These are phyloP conservation scores for Hypoxylon fragiforme DNA, from an alignment of 495 filamentous ascomycete genomes.

Conservation along the genomic window DNA sequence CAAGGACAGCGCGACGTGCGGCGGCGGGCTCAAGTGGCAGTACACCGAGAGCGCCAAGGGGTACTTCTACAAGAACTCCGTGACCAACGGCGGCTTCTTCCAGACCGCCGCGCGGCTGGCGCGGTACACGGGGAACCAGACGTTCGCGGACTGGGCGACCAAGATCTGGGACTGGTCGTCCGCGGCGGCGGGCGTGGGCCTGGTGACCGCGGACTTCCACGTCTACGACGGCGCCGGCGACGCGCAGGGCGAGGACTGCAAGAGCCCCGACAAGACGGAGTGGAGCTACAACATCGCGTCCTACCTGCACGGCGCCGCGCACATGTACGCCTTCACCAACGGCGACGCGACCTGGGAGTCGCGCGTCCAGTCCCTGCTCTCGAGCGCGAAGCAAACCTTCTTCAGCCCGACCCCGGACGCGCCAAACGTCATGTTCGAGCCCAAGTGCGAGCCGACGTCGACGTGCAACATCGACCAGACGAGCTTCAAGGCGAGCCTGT, in stretches of 20 bases:
- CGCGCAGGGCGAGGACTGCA: conserved; percentile 61
- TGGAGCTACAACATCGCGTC: conserved; percentile 79
- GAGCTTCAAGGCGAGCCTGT: conserved; percentile 77
- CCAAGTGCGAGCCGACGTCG: conserved; percentile 65
- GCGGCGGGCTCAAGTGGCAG: conserved; percentile 84
- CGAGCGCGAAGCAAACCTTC: conserved; percentile 59
- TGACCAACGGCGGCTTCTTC: conserved; percentile 78
- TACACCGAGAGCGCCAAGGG: conserved; percentile 76
- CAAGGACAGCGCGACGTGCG: conserved; percentile 65
- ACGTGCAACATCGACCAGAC: conserved; percentile 73
- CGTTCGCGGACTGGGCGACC: conserved; percentile 73
- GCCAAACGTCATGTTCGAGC: conserved; percentile 65
- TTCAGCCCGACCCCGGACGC: conserved; percentile 50
- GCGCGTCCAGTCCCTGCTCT: conserved; percentile 59
- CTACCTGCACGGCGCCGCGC: conserved; percentile 72
- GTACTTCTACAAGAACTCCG: conserved; percentile 79
- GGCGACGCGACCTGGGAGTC: conserved; percentile 61
- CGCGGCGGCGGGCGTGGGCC: conserved; percentile 56
- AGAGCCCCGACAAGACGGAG: conserved; percentile 61
- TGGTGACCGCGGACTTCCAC: conserved; percentile 63
- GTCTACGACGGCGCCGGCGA: conserved; percentile 73
- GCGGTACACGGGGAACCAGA: conserved; percentile 73
- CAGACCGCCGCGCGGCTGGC: conserved; percentile 76
- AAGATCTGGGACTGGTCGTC: conserved; percentile 73
- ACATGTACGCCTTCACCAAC: conserved; percentile 72